phyloP scores from a whole-genome alignment of 1,139 yeast genomes.

The Taiozyma sp. region DNA sequence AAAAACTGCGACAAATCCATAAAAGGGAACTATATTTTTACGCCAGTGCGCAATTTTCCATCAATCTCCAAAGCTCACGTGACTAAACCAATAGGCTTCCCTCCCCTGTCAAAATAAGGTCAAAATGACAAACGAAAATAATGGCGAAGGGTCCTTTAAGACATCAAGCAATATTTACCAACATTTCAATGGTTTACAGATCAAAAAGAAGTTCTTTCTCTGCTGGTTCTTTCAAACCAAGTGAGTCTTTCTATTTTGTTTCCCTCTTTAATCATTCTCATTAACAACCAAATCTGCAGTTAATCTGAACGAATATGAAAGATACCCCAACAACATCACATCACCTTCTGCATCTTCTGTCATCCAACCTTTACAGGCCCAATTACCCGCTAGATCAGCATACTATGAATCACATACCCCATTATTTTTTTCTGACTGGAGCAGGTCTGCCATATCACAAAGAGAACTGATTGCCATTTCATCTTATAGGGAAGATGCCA shows the following conservation, averaged over 20 bases:
- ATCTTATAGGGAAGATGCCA: constrained; percentile 65
- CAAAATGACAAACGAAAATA: background rate
- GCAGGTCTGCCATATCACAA: constrained; percentile 26
- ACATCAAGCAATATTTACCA: background rate
- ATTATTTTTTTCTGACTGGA: constrained; percentile 67
- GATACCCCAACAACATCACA: constrained; percentile 8
- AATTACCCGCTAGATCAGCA: constrained; percentile 38
- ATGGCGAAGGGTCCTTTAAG: background rate
- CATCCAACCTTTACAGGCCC: constrained; percentile 13
- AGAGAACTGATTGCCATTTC: constrained; percentile 56
- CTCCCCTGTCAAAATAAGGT: background rate
- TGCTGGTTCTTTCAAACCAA: constrained; percentile 18
- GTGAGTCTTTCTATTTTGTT: constrained; percentile 5
- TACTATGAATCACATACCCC: constrained; percentile 59
- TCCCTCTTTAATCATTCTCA: background rate
- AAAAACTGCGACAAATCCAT: background rate
- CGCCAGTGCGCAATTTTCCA: too few relatives aligned
- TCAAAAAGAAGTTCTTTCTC: constrained; percentile 24
- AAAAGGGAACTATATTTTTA: too few relatives aligned
- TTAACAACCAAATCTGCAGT: background rate
- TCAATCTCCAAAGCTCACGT: too few relatives aligned
- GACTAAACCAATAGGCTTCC: background rate
- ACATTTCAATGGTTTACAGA: constrained; percentile 19
- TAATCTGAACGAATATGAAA: constrained; percentile 14
- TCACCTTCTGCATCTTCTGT: constrained; percentile 1